Conservation (phyloP, 2,329 filamentous ascomycete species). For the Eutypella sp. region DNA sequence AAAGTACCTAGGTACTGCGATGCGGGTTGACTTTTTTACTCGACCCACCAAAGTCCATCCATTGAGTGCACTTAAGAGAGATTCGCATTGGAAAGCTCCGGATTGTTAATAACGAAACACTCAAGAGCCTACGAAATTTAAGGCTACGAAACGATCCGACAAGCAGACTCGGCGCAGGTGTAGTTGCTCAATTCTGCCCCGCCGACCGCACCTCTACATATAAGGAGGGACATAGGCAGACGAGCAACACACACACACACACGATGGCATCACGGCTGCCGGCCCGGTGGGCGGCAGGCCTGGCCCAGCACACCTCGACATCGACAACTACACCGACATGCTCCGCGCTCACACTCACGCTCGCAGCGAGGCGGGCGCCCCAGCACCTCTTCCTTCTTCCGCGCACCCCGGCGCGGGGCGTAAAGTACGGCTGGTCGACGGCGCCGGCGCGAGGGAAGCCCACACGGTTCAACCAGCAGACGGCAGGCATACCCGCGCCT, state of each 20-base stretch:
- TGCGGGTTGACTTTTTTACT: background rate
- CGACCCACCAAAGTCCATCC: background rate
- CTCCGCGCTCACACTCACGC: slow-evolving; percentile 18
- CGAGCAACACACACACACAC: slow-evolving; percentile 13
- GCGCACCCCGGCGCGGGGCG: slow-evolving; percentile 41
- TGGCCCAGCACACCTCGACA: slow-evolving; percentile 22
- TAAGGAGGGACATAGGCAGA: background rate
- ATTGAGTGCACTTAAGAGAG: no score
- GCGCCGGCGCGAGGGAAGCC: slow-evolving; percentile 47
- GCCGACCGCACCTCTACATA: background rate
- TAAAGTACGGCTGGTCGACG: slow-evolving; percentile 59
- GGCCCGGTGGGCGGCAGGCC: slow-evolving; percentile 39
- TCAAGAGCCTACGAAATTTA: no score
- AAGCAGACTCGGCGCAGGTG: no score
- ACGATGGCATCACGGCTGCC: slow-evolving; percentile 43
- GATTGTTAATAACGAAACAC: background rate
- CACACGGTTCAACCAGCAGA: slow-evolving; percentile 56
- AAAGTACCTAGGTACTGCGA: background rate
- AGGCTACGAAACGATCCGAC: no score
- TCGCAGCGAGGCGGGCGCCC: no score
- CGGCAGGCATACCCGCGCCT: slow-evolving; percentile 50
- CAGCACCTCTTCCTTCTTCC: slow-evolving; percentile 36
- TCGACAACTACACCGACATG: slow-evolving; percentile 17
- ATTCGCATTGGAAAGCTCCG: background rate
- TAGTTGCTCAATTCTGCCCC: background rate